Percentiles rank a stretch among this genome's conserved stretches.
Evolutionary conservation across 257 asterid genomes (phyloP).

Genomic region (Nicotiana undulata): DNA sequence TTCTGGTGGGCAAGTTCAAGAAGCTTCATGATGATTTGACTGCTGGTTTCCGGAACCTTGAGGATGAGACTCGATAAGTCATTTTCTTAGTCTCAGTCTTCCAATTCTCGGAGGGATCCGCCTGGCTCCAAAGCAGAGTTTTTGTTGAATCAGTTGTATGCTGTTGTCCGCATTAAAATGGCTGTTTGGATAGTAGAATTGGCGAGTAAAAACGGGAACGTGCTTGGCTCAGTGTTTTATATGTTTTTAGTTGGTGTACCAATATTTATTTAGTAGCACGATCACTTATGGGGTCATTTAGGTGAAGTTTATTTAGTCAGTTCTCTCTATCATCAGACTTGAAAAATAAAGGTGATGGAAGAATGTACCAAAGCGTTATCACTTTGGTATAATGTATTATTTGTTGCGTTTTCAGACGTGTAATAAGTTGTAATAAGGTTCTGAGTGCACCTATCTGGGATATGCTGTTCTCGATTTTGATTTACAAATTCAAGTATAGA

Average conservation of each 20-base stretch:
- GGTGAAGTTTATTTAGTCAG: not conserved
- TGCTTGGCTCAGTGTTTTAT: not conserved
- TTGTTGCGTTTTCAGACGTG: not conserved
- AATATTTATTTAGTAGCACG: not conserved
- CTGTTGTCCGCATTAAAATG: not conserved
- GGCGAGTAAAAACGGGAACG: not conserved
- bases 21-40: conserved; percentile 81
- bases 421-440: not conserved
- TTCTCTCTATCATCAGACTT: not conserved
- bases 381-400: not conserved
- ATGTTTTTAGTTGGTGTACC: not conserved
- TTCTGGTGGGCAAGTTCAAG: conserved; percentile 59
- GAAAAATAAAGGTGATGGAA: not conserved
- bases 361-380: not conserved
- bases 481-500: not conserved
- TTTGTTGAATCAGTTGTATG: not conserved
- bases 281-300: not conserved
- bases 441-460: not conserved
- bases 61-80: conserved; percentile 78
- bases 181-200: not conserved
- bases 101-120: not conserved
- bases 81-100: not conserved
- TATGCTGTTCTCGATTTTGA: not conserved
- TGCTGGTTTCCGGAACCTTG: conserved; percentile 96
- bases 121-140: not conserved